Conservation (phyloP, 164 flowering plant species). For the Malania oleifera region DNA sequence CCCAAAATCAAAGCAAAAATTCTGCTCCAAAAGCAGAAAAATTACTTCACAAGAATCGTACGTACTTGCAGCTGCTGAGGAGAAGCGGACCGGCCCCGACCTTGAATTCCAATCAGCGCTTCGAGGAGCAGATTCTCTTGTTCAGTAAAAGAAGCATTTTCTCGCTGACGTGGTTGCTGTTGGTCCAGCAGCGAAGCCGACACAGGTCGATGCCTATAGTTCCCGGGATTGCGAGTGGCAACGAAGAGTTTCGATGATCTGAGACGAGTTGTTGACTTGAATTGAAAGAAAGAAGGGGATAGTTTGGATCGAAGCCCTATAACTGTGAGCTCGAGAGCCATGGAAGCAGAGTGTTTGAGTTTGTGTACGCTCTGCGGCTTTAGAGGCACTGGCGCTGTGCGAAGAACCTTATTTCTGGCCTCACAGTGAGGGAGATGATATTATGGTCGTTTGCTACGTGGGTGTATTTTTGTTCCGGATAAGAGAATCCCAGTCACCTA, state of each 20-base stretch:
- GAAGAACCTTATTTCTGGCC: too few relatives aligned
- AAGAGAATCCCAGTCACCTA: too few relatives aligned
- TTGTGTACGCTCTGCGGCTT: background rate
- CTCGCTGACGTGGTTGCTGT: slow-evolving; percentile 6
- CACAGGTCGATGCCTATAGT: background rate
- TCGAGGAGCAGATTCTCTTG: slow-evolving; percentile 57
- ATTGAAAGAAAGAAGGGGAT: background rate
- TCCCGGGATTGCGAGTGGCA: background rate
- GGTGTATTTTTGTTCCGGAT: too few relatives aligned
- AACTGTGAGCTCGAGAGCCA: slow-evolving; percentile 21
- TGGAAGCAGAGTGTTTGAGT: background rate
- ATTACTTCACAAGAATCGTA: too few relatives aligned
- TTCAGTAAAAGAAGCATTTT: slow-evolving; percentile 35
- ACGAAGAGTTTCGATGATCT: slow-evolving; percentile 1
- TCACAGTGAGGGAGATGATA: too few relatives aligned
- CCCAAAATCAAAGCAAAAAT: background rate
- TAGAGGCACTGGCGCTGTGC: too few relatives aligned
- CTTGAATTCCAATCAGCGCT: slow-evolving; percentile 83
- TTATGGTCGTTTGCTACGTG: too few relatives aligned
- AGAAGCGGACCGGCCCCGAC: slow-evolving; percentile 84
- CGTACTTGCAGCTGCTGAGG: slow-evolving; percentile 67
- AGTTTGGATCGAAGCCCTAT: slow-evolving; percentile 16
- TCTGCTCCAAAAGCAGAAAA: background rate
- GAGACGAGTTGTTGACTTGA: slow-evolving; percentile 1
- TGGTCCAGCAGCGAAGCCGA: slow-evolving; percentile 35